Base-by-base conservation (phyloP, 1,284 basidiomycete genomes). In the Dichomitus squalens region DNA sequence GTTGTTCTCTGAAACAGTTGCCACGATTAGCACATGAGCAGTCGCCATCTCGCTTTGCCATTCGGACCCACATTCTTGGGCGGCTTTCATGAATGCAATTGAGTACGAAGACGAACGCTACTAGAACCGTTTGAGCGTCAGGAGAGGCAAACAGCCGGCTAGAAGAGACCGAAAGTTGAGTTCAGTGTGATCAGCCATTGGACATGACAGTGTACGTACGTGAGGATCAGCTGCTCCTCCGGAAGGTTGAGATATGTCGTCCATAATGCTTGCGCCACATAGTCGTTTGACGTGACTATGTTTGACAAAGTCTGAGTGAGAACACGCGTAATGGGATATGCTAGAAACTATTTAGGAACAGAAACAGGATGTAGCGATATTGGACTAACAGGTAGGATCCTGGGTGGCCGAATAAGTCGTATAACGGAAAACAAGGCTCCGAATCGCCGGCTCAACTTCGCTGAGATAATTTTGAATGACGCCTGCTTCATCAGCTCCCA, bases 121-220 rank as follows among this genome's bases (percentile, higher is more conserved):
- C 83, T 5, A 85, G 66, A 25, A 88, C 77, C 4, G 85, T 86
- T 31, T 79, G 79, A 41, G 76, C 62, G 69, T 95, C 92, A 39
- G 82, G 80, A 27, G 87, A 89, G 44, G 81, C 79, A 20, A 95
- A 76, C 21, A 93, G 75, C 31, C 93, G 90, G 66, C 92, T 94
- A 69, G 44, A 61, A 65, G 66, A 61, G 70, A 44, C 34, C 27
- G 31, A 49, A 48, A 36, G 53, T 20, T 52, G 38, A 55, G 44
- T 34, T 39, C 20, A 52, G n/a, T 29, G 35, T 41, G 9, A 53
- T 25, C 23, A 16, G 44, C 34, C 44, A 29, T 16, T 51, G 36
- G n/a, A n/a, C n/a, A n/a, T n/a, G n/a, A 46, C 18, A 21, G 38
- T 29, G 36, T 31, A 57, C 38, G 52, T 71, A 94, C 93, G 90